Percentiles rank a stretch among this genome's conserved stretches.
Evolutionary conservation across 1,139 yeast species (phyloP).

Genomic region (Meyerozyma carpophila): DNA sequence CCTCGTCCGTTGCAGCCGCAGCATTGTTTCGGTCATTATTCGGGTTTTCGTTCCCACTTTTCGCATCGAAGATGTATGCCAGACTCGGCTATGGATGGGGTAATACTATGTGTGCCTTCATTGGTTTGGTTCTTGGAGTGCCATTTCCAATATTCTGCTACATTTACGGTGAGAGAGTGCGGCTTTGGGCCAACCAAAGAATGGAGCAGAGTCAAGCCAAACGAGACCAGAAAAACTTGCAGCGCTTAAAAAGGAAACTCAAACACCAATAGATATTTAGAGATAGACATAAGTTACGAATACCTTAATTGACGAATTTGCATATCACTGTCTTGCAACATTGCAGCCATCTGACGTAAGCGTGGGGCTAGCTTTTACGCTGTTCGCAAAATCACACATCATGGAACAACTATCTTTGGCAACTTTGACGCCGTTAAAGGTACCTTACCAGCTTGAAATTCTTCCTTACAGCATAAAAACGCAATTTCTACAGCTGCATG

Average conservation of each 20-base stretch:
- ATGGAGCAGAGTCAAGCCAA: constrained; percentile 27
- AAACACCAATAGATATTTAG: constrained; percentile 6
- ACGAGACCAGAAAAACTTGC: constrained; percentile 29
- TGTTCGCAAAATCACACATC: background rate
- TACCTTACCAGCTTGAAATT: constrained; percentile 22
- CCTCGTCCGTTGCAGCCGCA: constrained; percentile 43
- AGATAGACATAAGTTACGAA: no score
- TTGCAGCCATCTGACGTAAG: background rate
- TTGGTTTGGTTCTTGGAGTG: constrained; percentile 34
- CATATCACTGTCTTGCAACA: background rate
- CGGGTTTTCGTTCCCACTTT: constrained; percentile 40
- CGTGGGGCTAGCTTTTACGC: background rate
- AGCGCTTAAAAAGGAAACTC: constrained; percentile 17
- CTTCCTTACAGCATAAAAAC: constrained; percentile 24
- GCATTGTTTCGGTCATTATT: constrained; percentile 41
- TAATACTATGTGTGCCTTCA: constrained; percentile 38
- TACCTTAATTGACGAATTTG: background rate
- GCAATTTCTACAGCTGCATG: constrained; percentile 23
- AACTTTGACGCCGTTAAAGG: constrained; percentile 20
- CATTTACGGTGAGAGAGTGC: constrained; percentile 33
- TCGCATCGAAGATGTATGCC: constrained; percentile 36
- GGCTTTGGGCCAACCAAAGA: constrained; percentile 31
- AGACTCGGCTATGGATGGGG: constrained; percentile 42
- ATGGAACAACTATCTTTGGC: constrained; percentile 1
- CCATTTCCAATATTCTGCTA: constrained; percentile 43